A percentile compares a stretch with the other conserved stretches of the same genome.
phyloP scores from a whole-genome alignment of 352 stramenopile genomes.

The Pythium plurisporium region DNA sequence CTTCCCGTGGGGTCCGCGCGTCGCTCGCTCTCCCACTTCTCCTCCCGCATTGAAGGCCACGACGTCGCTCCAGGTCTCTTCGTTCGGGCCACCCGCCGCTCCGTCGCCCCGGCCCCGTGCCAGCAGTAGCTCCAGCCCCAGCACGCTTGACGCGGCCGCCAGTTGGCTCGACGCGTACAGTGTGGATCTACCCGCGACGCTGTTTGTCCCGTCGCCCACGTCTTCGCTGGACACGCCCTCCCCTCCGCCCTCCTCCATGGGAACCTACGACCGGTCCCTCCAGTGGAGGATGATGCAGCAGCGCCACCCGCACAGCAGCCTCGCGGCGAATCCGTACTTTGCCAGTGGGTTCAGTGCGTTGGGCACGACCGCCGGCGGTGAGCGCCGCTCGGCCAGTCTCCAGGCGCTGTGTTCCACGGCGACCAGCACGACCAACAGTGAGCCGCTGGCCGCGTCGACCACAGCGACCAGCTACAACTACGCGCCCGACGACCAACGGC shows the following conservation, averaged over 20 bases:
- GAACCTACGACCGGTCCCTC: constrained; percentile 53
- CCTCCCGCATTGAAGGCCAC: constrained; percentile 6
- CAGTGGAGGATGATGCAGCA: constrained; percentile 46
- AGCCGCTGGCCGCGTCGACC: not conserved
- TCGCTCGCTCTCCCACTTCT: too few species aligned
- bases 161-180: constrained; percentile 16
- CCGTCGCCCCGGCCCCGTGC: not conserved
- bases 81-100: not conserved
- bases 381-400: not conserved
- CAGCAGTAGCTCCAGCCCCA: not conserved
- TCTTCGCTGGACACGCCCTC: not conserved
- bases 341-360: constrained; percentile 10
- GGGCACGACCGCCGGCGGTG: not conserved
- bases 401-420: constrained; percentile 1
- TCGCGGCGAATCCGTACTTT: constrained; percentile 10
- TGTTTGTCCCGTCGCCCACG: constrained; percentile 7
- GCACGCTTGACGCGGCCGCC: not conserved
- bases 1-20: too few species aligned
- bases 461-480: not conserved
- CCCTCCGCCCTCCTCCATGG: constrained; percentile 28
- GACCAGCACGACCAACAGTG: not conserved
- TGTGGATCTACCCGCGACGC: constrained; percentile 1
- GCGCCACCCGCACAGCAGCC: constrained; percentile 25
- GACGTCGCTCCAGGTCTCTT: constrained; percentile 13
- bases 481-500: not conserved